A percentile compares a stretch with the other conserved stretches of the same genome.
phyloP scores from a whole-genome alignment of 352 stramenopile genomes.

The Globisporangium yorkense region DNA sequence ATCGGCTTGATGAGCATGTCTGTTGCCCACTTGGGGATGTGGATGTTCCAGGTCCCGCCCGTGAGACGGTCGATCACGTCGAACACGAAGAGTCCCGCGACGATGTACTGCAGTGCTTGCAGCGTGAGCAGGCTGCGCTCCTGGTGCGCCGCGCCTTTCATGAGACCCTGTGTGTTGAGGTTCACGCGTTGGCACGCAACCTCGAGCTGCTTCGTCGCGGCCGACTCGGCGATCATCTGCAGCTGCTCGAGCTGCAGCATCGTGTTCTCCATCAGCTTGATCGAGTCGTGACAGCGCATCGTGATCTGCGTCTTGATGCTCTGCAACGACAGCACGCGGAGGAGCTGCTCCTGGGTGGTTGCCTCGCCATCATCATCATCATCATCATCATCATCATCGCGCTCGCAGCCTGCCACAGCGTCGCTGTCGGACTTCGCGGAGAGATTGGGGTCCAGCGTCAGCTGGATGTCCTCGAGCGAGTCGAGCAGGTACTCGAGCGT shows the following conservation, averaged over 20 bases:
- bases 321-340: slow-evolving; percentile 90
- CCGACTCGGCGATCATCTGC: slow-evolving; percentile 90
- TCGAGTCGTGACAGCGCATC: slow-evolving; percentile 91
- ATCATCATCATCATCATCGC: slow-evolving; percentile 28
- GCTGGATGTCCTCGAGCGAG: slow-evolving; percentile 88
- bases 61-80: slow-evolving; percentile 94
- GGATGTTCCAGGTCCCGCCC: slow-evolving; percentile 88
- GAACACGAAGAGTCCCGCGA: slow-evolving; percentile 91
- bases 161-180: slow-evolving; percentile 85
- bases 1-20: slow-evolving; percentile 34
- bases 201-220: slow-evolving; percentile 88
- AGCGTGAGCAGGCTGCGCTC: slow-evolving; percentile 65
- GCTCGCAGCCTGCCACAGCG: not conserved
- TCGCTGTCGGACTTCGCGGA: not conserved
- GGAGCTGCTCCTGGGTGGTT: slow-evolving; percentile 54
- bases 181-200: slow-evolving; percentile 84
- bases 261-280: slow-evolving; percentile 93
- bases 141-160: slow-evolving; percentile 70
- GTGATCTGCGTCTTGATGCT: slow-evolving; percentile 87
- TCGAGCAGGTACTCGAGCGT: slow-evolving; percentile 95
- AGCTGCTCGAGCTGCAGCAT: slow-evolving; percentile 92
- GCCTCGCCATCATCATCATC: slow-evolving; percentile 25
- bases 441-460: not conserved
- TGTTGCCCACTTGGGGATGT: slow-evolving; percentile 73
- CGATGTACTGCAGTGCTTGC: slow-evolving; percentile 90